Evolutionary conservation across 2,329 filamentous ascomycete species (phyloP).

Genomic region (Colletotrichum musicola): DNA sequence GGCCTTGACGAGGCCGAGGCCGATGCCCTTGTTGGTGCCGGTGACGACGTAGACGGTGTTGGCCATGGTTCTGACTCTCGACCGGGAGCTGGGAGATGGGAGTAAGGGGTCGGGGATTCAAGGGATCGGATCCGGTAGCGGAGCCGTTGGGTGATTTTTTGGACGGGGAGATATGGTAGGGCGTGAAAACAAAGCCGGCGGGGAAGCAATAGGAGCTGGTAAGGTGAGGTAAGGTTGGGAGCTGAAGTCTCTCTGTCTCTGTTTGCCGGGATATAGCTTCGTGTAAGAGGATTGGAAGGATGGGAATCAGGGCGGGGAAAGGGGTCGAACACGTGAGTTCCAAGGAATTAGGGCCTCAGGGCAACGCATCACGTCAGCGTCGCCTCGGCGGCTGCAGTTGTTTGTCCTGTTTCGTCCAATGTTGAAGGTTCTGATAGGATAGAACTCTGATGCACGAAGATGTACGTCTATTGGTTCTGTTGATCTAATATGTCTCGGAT

Average conservation of each 20-base stretch:
- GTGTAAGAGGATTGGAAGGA: conserved; percentile 16
- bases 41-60: conserved; percentile 54
- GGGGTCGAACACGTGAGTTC: conserved; percentile 5
- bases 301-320: neutral
- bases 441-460: neutral
- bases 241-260: too few species aligned
- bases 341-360: neutral
- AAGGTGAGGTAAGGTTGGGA: too few species aligned
- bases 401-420: conserved; percentile 1
- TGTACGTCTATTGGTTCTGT: neutral
- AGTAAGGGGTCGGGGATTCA: neutral
- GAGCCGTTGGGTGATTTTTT: neutral
- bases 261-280: neutral
- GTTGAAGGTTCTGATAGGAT: neutral
- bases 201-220: too few species aligned
- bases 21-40: conserved; percentile 56
- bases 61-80: conserved; percentile 2
- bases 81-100: neutral
- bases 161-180: neutral
- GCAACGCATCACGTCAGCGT: conserved; percentile 24
- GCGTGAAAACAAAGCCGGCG: neutral
- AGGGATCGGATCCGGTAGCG: neutral
- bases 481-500: neutral
- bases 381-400: too few species aligned
- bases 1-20: conserved; percentile 50